Conservation (phyloP, 805 yeast species). For the baker's yeast (Saccharomyces cerevisiae) region DNA sequence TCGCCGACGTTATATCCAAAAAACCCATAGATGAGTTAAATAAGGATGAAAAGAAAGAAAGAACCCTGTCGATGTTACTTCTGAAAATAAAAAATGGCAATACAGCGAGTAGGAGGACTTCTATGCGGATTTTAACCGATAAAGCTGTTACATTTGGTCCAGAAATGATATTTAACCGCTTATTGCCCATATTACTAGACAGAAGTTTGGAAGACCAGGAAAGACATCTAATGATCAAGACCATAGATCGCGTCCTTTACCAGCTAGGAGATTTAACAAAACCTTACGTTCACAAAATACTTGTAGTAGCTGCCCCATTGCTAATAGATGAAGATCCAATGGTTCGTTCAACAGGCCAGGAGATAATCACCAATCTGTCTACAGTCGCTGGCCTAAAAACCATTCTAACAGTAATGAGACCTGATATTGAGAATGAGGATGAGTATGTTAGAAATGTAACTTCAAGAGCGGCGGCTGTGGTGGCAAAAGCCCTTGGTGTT, state of each 20-base stretch:
- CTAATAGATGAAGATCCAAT: slow-evolving; percentile 69
- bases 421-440: slow-evolving; percentile 75
- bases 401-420: slow-evolving; percentile 70
- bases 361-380: slow-evolving; percentile 63
- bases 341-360: slow-evolving; percentile 73
- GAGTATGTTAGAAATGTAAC: slow-evolving; percentile 72
- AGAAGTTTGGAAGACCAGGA: slow-evolving; percentile 70
- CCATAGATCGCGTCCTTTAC: slow-evolving; percentile 59
- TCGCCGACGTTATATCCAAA: slow-evolving; percentile 47
- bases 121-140: slow-evolving; percentile 59
- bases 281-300: slow-evolving; percentile 66
- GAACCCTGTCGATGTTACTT: slow-evolving; percentile 53
- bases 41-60: slow-evolving; percentile 48
- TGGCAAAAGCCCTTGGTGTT: slow-evolving; percentile 71
- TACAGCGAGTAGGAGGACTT: slow-evolving; percentile 55
- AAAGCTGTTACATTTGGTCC: slow-evolving; percentile 63
- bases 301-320: slow-evolving; percentile 70
- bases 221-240: slow-evolving; percentile 71
- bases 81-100: slow-evolving; percentile 73
- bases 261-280: slow-evolving; percentile 55
- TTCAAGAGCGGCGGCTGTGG: slow-evolving; percentile 74
- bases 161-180: slow-evolving; percentile 52
- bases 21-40: slow-evolving; percentile 32
- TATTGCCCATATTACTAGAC: slow-evolving; percentile 72
- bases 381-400: slow-evolving; percentile 76